These are phyloP conservation scores for Osmozyma mogii DNA, from an alignment of 805 yeast species.

Conservation along the genomic window DNA sequence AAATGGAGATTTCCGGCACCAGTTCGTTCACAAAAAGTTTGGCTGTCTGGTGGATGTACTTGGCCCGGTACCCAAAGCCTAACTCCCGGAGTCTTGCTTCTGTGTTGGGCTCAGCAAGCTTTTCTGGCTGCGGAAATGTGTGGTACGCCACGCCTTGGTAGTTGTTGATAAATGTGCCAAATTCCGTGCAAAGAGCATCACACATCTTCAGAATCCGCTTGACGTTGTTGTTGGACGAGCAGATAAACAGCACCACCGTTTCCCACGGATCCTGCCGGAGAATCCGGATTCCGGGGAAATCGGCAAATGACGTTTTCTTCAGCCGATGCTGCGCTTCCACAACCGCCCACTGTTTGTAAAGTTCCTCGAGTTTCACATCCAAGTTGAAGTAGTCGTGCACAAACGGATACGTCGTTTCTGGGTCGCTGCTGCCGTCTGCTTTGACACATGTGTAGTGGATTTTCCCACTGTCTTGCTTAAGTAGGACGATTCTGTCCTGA, in stretches of 20 bases:
- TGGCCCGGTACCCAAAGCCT: constrained; percentile 90
- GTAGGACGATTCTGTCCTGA: constrained; percentile 50
- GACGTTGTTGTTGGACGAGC: constrained; percentile 93
- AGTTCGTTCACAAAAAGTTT: constrained; percentile 35
- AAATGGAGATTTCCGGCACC: constrained; percentile 26
- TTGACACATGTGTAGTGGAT: constrained; percentile 46
- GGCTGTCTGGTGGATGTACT: constrained; percentile 77
- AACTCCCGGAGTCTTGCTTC: constrained; percentile 36
- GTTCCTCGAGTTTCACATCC: constrained; percentile 40
- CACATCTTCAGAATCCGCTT: constrained; percentile 93
- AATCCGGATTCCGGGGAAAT: constrained; percentile 69
- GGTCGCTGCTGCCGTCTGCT: constrained; percentile 11
- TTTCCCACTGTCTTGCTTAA: constrained; percentile 47
- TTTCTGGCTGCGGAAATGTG: constrained; percentile 66
- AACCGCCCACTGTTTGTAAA: constrained; percentile 56
- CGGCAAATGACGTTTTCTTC: constrained; percentile 23
- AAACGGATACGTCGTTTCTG: constrained; percentile 31
- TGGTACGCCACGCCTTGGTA: constrained; percentile 51
- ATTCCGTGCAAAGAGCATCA: constrained; percentile 61
- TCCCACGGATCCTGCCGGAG: constrained; percentile 97
- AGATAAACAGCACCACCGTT: constrained; percentile 79
- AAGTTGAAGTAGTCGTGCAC: constrained; percentile 67
- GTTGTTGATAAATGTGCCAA: constrained; percentile 52
- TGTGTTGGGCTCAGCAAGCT: constrained; percentile 29
- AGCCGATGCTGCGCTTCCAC: constrained; percentile 43